A percentile compares a stretch with the other conserved stretches of the same genome.
Conservation (phyloP, 73 alveolate species). For the Breviolum minutum region DNA sequence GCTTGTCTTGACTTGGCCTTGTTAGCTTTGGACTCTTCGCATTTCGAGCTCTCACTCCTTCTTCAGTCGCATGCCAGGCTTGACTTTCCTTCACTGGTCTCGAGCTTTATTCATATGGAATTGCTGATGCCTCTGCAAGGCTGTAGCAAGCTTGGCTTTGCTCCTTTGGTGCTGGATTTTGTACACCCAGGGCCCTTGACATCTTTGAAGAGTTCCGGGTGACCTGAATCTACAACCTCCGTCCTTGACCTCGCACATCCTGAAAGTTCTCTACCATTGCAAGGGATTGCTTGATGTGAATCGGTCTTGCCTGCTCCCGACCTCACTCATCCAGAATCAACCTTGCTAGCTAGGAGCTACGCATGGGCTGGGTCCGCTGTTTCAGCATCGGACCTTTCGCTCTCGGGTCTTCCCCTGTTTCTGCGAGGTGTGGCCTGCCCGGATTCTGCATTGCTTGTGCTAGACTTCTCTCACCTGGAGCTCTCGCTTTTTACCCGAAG, state of each 20-base stretch:
- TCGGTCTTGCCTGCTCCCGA: conserved; percentile 13
- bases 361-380: background rate
- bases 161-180: background rate
- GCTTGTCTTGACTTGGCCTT: background rate
- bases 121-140: background rate
- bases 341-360: conserved; percentile 1
- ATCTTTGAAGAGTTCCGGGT: background rate
- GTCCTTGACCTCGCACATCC: background rate
- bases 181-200: background rate
- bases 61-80: background rate
- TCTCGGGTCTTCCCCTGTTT: background rate
- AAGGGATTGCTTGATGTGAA: background rate
- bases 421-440: background rate
- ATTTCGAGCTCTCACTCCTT: background rate
- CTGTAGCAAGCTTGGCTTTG: background rate
- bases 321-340: background rate
- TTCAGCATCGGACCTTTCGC: background rate
- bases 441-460: background rate
- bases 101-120: background rate
- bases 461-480: background rate
- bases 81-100: background rate
- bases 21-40: background rate
- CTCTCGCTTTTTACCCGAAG: background rate
- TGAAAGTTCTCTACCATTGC: conserved; percentile 9
- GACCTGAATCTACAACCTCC: background rate